Evolutionary conservation across 1,139 yeast genomes (phyloP).

Genomic region (Kodamaea anthophila): DNA sequence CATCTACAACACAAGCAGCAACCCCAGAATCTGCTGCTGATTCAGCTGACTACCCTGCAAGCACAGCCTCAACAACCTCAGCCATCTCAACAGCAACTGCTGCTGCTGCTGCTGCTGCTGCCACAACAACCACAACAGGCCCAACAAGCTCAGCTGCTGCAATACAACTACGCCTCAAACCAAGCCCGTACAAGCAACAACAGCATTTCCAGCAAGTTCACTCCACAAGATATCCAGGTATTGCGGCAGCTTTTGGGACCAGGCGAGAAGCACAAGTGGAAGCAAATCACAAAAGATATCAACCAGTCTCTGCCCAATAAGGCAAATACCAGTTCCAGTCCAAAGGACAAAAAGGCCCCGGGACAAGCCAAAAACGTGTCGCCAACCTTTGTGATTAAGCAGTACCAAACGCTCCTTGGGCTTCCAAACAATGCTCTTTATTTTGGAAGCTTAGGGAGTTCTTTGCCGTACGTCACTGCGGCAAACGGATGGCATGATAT

Average conservation of each 20-base stretch:
- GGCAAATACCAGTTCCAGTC: constrained; percentile 3
- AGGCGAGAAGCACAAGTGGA: constrained; percentile 44
- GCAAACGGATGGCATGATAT: constrained; percentile 37
- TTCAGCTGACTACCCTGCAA: too few species aligned
- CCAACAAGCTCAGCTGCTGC: constrained; percentile 6
- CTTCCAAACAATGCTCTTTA: constrained; percentile 34
- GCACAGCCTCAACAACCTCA: constrained; percentile 8
- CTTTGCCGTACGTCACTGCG: constrained; percentile 37
- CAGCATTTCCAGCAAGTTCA: constrained; percentile 20
- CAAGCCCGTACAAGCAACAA: constrained; percentile 7
- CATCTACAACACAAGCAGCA: constrained; percentile 9
- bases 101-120: constrained; percentile 7
- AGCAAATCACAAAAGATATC: constrained; percentile 41
- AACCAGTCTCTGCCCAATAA: constrained; percentile 21
- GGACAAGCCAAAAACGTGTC: constrained; percentile 29
- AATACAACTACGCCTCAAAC: constrained; percentile 7
- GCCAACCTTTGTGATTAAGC: constrained; percentile 42
- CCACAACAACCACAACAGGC: constrained; percentile 10
- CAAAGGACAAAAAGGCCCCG: constrained; percentile 8
- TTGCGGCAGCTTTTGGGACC: constrained; percentile 34
- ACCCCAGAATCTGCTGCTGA: constrained; percentile 9
- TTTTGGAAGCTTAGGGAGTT: constrained; percentile 36
- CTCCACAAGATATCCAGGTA: constrained; percentile 33
- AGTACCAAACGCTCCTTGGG: constrained; percentile 37
- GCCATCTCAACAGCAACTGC: constrained; percentile 9